phyloP scores from a whole-genome alignment of 1,284 basidiomycete species.

The Spongiforma sp. region DNA sequence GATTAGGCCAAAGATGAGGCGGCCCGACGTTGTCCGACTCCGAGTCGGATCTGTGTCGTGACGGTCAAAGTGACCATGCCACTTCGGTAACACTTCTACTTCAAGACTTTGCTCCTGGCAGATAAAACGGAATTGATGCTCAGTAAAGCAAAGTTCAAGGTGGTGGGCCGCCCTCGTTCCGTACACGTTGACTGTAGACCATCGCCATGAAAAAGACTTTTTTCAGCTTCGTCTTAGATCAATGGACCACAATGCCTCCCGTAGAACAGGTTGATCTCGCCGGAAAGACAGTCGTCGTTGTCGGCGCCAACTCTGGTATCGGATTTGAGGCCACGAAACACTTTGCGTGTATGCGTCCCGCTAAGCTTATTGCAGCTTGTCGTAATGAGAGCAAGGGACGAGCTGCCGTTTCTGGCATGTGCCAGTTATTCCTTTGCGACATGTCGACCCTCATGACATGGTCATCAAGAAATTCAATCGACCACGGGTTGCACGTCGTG shows the following conservation, averaged over 20 bases:
- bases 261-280: constrained; percentile 31
- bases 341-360: constrained; percentile 48
- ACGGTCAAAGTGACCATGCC: no score
- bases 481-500: constrained; percentile 14
- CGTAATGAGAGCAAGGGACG: constrained; percentile 43
- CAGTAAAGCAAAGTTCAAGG: no score
- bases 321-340: constrained; percentile 51
- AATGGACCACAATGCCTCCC: constrained; percentile 26
- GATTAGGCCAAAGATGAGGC: no score
- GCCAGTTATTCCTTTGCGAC: constrained; percentile 1
- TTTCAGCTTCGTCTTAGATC: constrained; percentile 10
- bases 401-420: constrained; percentile 33
- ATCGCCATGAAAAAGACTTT: constrained; percentile 8
- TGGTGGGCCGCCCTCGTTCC: no score
- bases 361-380: constrained; percentile 47
- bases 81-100: no score
- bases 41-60: no score
- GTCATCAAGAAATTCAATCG: constrained; percentile 14
- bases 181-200: no score
- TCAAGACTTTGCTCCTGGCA: no score
- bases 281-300: constrained; percentile 38
- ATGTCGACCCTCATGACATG: background rate
- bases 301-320: constrained; percentile 49
- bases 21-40: no score
- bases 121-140: no score